Evolutionary conservation across 257 asterid genomes (phyloP).

Genomic region (Nicotiana obtusifolia): DNA sequence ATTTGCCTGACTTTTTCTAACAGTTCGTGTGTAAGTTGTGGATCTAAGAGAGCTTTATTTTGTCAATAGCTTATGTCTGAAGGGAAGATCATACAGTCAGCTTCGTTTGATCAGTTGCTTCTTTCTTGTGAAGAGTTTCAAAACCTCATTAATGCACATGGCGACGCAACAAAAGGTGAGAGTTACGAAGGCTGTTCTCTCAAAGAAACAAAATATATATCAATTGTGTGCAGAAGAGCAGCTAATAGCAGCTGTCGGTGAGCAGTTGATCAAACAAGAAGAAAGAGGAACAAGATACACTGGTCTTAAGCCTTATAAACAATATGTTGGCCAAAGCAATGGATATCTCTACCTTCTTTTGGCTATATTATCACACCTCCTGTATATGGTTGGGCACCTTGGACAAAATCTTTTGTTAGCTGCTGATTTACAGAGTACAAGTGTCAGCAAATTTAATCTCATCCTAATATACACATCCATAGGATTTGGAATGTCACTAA

Average conservation of each 20-base stretch:
- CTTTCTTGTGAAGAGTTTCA: constrained; percentile 61
- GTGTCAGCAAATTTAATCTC: constrained; percentile 20
- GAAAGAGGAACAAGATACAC: constrained; percentile 37
- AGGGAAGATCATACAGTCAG: constrained; percentile 59
- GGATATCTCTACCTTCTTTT: constrained; percentile 33
- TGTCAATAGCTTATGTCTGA: constrained; percentile 62
- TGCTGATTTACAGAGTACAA: constrained; percentile 29
- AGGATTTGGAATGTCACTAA: constrained; percentile 26
- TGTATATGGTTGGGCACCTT: constrained; percentile 36
- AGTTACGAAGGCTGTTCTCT: constrained; percentile 24
- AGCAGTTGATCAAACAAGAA: constrained; percentile 46
- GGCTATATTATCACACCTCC: constrained; percentile 28
- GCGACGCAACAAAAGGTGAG: constrained; percentile 52
- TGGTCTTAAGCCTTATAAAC: constrained; percentile 39
- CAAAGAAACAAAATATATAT: constrained; percentile 28
- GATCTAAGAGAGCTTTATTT: background rate
- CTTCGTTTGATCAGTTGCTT: constrained; percentile 52
- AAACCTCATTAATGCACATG: constrained; percentile 66
- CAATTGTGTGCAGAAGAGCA: constrained; percentile 33
- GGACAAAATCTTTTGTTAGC: constrained; percentile 45
- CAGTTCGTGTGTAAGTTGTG: background rate
- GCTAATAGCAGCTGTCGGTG: constrained; percentile 16
- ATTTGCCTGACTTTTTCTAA: background rate
- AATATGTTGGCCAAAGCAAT: constrained; percentile 32
- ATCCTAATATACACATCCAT: constrained; percentile 27